These are phyloP conservation scores for Nothopassalora personata DNA, from an alignment of 2,329 filamentous ascomycete genomes.

Conservation along the genomic window DNA sequence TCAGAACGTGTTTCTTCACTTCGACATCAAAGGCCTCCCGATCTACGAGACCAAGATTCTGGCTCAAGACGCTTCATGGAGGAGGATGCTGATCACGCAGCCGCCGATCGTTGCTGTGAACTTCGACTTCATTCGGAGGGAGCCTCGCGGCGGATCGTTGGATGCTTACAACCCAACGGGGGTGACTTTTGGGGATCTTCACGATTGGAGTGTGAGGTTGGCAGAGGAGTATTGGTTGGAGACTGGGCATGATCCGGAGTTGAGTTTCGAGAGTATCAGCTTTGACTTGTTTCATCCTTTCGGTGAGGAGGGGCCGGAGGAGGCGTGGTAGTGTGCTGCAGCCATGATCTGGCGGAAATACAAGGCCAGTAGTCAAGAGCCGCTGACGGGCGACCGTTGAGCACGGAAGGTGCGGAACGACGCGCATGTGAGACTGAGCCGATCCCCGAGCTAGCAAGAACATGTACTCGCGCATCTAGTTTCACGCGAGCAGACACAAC, in stretches of 20 bases:
- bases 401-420: not conserved
- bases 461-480: not conserved
- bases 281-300: slow-evolving; percentile 10
- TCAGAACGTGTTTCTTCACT: slow-evolving; percentile 4
- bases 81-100: slow-evolving; percentile 8
- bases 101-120: slow-evolving; percentile 7
- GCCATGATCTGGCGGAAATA: too few species aligned
- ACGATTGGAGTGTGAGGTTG: slow-evolving; percentile 5
- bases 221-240: slow-evolving; percentile 1
- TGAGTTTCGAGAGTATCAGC: slow-evolving; percentile 6
- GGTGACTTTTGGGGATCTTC: slow-evolving; percentile 10
- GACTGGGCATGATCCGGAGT: slow-evolving; percentile 2
- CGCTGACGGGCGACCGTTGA: not conserved
- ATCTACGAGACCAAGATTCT: not conserved
- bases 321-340: slow-evolving; percentile 4
- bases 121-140: slow-evolving; percentile 4
- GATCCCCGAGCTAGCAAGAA: not conserved
- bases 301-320: slow-evolving; percentile 4
- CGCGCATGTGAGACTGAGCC: not conserved
- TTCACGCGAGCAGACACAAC: not conserved
- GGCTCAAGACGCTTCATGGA: slow-evolving; percentile 3
- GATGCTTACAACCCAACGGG: slow-evolving; percentile 4
- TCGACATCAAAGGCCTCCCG: slow-evolving; percentile 8
- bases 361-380: not conserved
- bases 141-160: slow-evolving; percentile 1